Evolutionary conservation across 1,284 basidiomycete species (phyloP).

Genomic region (Coniferiporia sulphurascens): DNA sequence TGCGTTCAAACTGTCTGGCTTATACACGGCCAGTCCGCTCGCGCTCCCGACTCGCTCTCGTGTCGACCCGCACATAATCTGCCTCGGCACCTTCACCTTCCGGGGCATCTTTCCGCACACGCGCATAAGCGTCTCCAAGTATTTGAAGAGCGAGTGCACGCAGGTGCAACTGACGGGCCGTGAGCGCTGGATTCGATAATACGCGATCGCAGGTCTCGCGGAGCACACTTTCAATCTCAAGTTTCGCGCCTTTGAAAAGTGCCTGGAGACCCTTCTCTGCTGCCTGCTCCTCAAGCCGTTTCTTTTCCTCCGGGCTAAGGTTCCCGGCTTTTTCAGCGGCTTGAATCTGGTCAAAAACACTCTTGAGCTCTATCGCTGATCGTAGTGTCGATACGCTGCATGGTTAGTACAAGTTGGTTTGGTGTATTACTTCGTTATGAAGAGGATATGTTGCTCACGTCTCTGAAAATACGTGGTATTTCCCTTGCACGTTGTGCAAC

Average conservation of each 20-base stretch:
- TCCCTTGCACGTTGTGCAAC: slow-evolving; percentile 92
- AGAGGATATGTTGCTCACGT: slow-evolving; percentile 51
- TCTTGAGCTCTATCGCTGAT: slow-evolving; percentile 89
- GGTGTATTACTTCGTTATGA: neutral
- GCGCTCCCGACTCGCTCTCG: slow-evolving; percentile 51
- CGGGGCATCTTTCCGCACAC: slow-evolving; percentile 65
- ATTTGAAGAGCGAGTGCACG: slow-evolving; percentile 82
- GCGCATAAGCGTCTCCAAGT: slow-evolving; percentile 71
- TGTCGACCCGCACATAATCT: slow-evolving; percentile 84
- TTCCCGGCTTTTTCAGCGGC: slow-evolving; percentile 86
- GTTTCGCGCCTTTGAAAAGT: slow-evolving; percentile 92
- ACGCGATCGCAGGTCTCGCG: slow-evolving; percentile 92
- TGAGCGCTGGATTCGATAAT: slow-evolving; percentile 52
- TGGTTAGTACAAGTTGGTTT: neutral
- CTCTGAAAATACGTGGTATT: slow-evolving; percentile 90
- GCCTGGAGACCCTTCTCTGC: slow-evolving; percentile 95
- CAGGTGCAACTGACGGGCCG: slow-evolving; percentile 61
- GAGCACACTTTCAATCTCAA: slow-evolving; percentile 92
- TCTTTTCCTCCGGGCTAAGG: slow-evolving; percentile 80
- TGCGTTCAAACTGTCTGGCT: neutral
- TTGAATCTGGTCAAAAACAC: slow-evolving; percentile 94
- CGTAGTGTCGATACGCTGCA: slow-evolving; percentile 81
- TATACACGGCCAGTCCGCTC: slow-evolving; percentile 13
- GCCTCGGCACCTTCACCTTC: slow-evolving; percentile 47
- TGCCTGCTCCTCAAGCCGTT: slow-evolving; percentile 91